A percentile compares a stretch with the other conserved stretches of the same genome.
phyloP scores from a whole-genome alignment of 495 filamentous ascomycete genomes.

The Talaromyces liani region DNA sequence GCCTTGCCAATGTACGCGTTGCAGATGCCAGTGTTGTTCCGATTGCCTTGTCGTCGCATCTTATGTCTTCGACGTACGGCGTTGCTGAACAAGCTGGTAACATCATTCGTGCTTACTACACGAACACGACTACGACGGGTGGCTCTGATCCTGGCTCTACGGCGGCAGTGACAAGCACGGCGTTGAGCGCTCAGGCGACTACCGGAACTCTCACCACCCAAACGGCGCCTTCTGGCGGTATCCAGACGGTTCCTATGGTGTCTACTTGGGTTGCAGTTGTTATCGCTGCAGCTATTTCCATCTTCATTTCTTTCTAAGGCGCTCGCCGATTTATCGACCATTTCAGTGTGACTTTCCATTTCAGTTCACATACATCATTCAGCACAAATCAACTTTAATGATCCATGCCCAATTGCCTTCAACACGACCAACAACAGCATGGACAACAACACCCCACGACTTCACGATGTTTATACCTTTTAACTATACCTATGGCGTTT shows the following conservation, averaged over 20 bases:
- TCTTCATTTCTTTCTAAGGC: neutral
- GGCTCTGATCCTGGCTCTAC: neutral
- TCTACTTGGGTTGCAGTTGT: neutral
- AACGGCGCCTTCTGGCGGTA: neutral
- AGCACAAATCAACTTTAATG: neutral
- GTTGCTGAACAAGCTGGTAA: constrained; percentile 50
- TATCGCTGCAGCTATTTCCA: neutral
- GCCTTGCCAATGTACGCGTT: constrained; percentile 42
- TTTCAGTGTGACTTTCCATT: neutral
- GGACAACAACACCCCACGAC: neutral
- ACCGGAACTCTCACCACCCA: neutral
- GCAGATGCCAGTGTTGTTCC: constrained; percentile 42
- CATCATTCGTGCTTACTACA: constrained; percentile 34
- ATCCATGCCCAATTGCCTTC: neutral
- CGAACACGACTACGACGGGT: neutral
- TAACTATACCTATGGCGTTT: neutral
- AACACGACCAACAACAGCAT: neutral
- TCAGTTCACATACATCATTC: neutral
- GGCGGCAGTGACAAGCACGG: neutral
- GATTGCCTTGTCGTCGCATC: constrained; percentile 45
- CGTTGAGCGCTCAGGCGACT: neutral
- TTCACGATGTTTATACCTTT: neutral
- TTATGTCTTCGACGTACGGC: constrained; percentile 47
- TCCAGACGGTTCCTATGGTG: neutral
- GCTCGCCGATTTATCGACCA: neutral